Conservation (phyloP, 306 rosid species). For the Acacia confusa region DNA sequence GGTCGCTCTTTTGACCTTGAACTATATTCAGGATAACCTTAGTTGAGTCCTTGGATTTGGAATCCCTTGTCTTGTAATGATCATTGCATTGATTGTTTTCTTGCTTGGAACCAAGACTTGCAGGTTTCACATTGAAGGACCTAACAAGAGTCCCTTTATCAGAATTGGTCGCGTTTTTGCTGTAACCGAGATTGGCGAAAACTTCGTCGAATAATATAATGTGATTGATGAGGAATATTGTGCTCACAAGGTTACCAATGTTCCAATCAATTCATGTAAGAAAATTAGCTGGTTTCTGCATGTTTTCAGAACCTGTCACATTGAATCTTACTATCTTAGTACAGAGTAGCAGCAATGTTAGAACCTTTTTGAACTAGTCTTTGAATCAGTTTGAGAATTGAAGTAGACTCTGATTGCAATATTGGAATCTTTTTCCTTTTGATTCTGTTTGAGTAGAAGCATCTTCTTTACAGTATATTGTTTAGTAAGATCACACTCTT, state of each 20-base stretch:
- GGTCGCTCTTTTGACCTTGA: neutral
- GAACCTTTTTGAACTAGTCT: neutral
- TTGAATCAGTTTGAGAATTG: neutral
- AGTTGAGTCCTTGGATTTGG: neutral
- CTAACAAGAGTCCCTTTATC: neutral
- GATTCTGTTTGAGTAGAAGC: neutral
- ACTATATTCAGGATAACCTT: neutral
- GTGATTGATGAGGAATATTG: neutral
- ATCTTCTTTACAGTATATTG: neutral
- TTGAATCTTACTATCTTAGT: too few species aligned
- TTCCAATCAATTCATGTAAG: neutral
- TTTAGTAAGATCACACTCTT: neutral
- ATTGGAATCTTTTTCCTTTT: too few species aligned
- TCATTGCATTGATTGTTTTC: neutral
- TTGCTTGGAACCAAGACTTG: neutral
- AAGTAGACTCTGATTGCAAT: neutral
- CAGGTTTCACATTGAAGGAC: neutral
- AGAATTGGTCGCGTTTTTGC: neutral
- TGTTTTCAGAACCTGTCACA: neutral
- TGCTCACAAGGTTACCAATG: neutral
- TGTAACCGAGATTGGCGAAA: neutral
- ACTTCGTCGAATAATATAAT: neutral
- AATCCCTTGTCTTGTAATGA: neutral
- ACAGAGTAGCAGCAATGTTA: too few species aligned
- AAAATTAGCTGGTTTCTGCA: neutral